Percentiles rank a stretch among this genome's conserved stretches.
Evolutionary conservation across 257 asterid genomes (phyloP).

Genomic region (Schizonepeta tenuifolia): DNA sequence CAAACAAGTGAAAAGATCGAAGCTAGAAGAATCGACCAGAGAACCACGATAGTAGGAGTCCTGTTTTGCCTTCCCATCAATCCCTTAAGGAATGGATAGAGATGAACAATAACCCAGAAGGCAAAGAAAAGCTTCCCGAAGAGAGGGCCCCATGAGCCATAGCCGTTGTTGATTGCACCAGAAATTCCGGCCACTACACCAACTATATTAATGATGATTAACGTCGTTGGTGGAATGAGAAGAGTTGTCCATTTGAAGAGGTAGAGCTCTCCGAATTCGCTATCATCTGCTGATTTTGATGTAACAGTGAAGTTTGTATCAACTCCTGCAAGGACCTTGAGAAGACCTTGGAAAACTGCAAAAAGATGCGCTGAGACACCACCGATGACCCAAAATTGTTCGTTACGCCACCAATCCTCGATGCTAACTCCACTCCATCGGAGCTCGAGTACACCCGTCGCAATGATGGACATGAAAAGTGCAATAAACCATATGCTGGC

Average conservation of each 20-base stretch:
- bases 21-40: constrained; percentile 85
- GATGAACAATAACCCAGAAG: constrained; percentile 87
- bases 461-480: constrained; percentile 74
- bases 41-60: constrained; percentile 86
- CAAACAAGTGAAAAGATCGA: constrained; percentile 81
- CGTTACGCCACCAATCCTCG: constrained; percentile 88
- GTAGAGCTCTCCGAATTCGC: constrained; percentile 56
- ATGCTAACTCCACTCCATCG: constrained; percentile 52
- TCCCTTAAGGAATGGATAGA: constrained; percentile 86
- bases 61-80: constrained; percentile 86
- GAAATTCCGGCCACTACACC: constrained; percentile 87
- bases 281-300: constrained; percentile 48
- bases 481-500: constrained; percentile 83
- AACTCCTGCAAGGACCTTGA: constrained; percentile 80
- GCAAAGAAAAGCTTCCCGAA: constrained; percentile 80
- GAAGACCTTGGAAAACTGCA: constrained; percentile 86
- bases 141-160: constrained; percentile 83
- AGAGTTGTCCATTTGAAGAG: constrained; percentile 87
- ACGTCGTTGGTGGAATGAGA: constrained; percentile 83
- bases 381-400: constrained; percentile 87
- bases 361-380: constrained; percentile 84
- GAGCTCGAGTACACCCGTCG: constrained; percentile 74
- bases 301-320: constrained; percentile 69
- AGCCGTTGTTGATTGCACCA: constrained; percentile 76
- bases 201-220: constrained; percentile 74